phyloP scores from a whole-genome alignment of 1,284 basidiomycete species.

The Farysia itapuensis region DNA sequence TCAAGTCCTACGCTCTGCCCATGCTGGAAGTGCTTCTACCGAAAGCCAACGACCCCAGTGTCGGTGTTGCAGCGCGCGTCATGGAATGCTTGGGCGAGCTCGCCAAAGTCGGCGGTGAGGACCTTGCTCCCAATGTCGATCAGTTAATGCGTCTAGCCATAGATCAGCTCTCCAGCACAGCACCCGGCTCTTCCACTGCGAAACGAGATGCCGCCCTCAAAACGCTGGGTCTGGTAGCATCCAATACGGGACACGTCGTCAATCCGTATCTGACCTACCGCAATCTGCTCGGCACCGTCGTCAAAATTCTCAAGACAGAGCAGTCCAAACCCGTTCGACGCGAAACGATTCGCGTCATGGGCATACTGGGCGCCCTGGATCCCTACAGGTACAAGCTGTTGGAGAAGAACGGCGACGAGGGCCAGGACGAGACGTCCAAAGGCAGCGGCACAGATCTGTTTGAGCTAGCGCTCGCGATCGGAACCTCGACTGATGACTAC shows the following conservation, averaged over 20 bases:
- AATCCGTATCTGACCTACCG: slow-evolving; percentile 88
- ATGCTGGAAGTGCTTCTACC: slow-evolving; percentile 88
- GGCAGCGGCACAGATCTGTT: slow-evolving; percentile 66
- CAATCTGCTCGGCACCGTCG: slow-evolving; percentile 81
- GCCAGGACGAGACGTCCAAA: slow-evolving; percentile 63
- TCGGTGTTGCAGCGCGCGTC: slow-evolving; percentile 87
- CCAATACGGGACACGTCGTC: slow-evolving; percentile 93
- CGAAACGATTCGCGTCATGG: slow-evolving; percentile 88
- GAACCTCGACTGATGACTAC: slow-evolving; percentile 75
- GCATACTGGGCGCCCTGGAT: slow-evolving; percentile 95
- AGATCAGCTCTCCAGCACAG: slow-evolving; percentile 74
- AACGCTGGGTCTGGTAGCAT: slow-evolving; percentile 91
- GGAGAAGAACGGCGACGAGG: slow-evolving; percentile 75
- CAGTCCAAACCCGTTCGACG: slow-evolving; percentile 70
- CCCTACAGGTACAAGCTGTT: slow-evolving; percentile 86
- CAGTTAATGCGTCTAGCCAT: slow-evolving; percentile 89
- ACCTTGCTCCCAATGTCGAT: slow-evolving; percentile 78
- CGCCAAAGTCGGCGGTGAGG: slow-evolving; percentile 89
- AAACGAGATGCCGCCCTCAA: slow-evolving; percentile 86
- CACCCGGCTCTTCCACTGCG: slow-evolving; percentile 36
- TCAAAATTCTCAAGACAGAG: slow-evolving; percentile 84
- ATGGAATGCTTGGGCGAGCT: slow-evolving; percentile 94
- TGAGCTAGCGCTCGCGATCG: slow-evolving; percentile 64
- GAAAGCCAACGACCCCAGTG: slow-evolving; percentile 81
- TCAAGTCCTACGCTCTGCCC: slow-evolving; percentile 95